A percentile compares a stretch with the other conserved stretches of the same genome.
These are phyloP conservation scores for Ophiostoma australiae DNA, from an alignment of 2,329 filamentous ascomycete species.

Conservation along the genomic window DNA sequence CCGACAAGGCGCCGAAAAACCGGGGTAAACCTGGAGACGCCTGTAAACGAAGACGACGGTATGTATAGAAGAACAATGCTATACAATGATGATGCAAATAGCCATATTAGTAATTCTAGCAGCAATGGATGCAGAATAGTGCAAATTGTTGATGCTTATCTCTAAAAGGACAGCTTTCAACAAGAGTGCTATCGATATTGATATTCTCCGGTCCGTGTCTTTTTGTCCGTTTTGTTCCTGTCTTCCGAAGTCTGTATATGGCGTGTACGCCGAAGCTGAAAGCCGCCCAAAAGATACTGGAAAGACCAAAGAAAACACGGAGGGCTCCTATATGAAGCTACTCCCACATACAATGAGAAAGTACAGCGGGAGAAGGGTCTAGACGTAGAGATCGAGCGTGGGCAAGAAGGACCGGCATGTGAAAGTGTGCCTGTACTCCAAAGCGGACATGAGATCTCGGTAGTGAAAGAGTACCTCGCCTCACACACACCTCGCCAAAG, in stretches of 20 bases:
- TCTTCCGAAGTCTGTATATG: background rate
- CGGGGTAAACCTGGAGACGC: slow-evolving; percentile 10
- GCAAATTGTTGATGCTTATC: background rate
- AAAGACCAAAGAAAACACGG: background rate
- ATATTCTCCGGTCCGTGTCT: background rate
- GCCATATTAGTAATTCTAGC: background rate
- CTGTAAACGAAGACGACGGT: background rate
- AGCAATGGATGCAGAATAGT: background rate
- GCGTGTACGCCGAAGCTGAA: background rate
- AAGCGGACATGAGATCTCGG: background rate
- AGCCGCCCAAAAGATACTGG: background rate
- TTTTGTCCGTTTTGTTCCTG: background rate
- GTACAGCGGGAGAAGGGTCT: background rate
- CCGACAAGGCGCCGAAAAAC: slow-evolving; percentile 12
- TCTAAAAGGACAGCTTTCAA: background rate
- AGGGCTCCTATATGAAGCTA: background rate
- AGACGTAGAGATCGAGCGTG: background rate
- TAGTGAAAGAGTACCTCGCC: background rate
- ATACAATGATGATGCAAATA: background rate
- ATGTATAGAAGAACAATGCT: background rate
- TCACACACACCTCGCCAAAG: background rate
- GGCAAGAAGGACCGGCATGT: background rate
- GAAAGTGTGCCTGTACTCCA: background rate
- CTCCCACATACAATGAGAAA: background rate
- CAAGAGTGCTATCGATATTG: background rate